Base-by-base conservation (phyloP, 2,329 filamentous ascomycete genomes). In the Aspergillus tubingensis region DNA sequence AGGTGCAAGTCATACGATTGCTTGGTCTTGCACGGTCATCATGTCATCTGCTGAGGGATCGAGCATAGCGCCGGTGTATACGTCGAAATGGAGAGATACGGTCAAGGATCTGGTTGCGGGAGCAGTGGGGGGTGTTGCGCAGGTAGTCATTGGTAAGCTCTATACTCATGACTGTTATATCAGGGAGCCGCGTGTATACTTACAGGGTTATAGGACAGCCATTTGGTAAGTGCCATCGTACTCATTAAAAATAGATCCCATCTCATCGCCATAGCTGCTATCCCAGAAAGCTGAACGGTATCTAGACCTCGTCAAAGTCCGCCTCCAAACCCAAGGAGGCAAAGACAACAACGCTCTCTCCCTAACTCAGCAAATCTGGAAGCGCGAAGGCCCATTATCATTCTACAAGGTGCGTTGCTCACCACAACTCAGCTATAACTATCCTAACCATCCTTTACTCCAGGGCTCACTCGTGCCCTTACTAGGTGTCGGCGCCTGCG, bases 401-500 rank as follows among this genome's bases (percentile, higher is more conserved):
- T 98, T 97, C 82, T 98, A 98, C 86, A 98, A 59, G 52, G 63
- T 44, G 10, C 10, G 2, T 3, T 13, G 11, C 11, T 1, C 41
- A 44, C 41, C 41, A 13, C 41, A 13, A 10, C 1, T 5, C 10
- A 36, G 0, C 32, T 13, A n/a, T n/a, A 25, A 6, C 11, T 25
- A n/a, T 6, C 19, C 41, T 21, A 3, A 23, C 41, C 11, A 6
- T 11, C 41, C 41, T 10, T 23, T 2, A 23, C 41, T 36, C 2
- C 11, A 98, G 80, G 94, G 94, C 68, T 96, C 94, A 0, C 83
- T 97, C 44, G 96, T 92, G 1, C 94, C 94, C 0, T 84, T 97
- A 48, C 84, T 97, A 58, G 94, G 94, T 61, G 96, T 98, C 72
- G 94, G 94, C 64, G 93, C 93, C 67, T 98, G 94, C 77, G 92